Conservation (phyloP, 208 protist genomes). For the Trypanosoma cruzi region DNA sequence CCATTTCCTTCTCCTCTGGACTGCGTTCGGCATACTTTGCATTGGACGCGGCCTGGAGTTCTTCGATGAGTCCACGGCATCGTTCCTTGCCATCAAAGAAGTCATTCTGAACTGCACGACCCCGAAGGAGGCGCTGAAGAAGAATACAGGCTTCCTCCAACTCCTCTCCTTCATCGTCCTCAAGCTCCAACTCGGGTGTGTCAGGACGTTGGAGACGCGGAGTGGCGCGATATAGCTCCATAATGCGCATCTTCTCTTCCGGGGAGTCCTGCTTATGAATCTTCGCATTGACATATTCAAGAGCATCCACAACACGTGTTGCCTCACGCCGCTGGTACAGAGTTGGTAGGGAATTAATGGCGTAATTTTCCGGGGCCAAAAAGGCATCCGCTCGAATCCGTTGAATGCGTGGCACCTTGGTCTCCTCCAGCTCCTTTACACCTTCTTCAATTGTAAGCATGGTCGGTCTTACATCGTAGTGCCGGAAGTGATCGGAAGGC, state of each 20-base stretch:
- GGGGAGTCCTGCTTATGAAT: conserved; percentile 39
- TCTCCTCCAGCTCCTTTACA: conserved; percentile 66
- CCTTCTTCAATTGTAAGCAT: conserved; percentile 61
- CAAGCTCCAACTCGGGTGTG: conserved; percentile 89
- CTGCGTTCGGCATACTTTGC: conserved; percentile 75
- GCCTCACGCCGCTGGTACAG: conserved; percentile 84
- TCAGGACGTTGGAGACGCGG: conserved; percentile 87
- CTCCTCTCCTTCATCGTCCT: conserved; percentile 84
- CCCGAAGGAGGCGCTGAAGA: conserved; percentile 90
- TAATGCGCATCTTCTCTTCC: conserved; percentile 42
- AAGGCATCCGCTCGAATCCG: conserved; percentile 45
- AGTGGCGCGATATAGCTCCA: conserved; percentile 89
- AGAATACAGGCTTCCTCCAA: conserved; percentile 85
- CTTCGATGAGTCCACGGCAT: conserved; percentile 91
- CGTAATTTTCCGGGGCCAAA: conserved; percentile 65
- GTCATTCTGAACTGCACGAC: conserved; percentile 93
- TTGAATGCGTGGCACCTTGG: conserved; percentile 51
- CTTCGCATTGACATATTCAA: conserved; percentile 79
- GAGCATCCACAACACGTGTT: conserved; percentile 71
- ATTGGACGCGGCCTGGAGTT: conserved; percentile 90
- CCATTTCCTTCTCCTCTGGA: conserved; percentile 35
- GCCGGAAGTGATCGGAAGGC: conserved; percentile 20
- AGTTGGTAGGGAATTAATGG: conserved; percentile 66
- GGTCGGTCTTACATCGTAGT: conserved; percentile 88
- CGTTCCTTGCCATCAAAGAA: conserved; percentile 95